Evolutionary conservation across 1,284 basidiomycete genomes (phyloP).

Genomic region (Ceratobasidium sp.): DNA sequence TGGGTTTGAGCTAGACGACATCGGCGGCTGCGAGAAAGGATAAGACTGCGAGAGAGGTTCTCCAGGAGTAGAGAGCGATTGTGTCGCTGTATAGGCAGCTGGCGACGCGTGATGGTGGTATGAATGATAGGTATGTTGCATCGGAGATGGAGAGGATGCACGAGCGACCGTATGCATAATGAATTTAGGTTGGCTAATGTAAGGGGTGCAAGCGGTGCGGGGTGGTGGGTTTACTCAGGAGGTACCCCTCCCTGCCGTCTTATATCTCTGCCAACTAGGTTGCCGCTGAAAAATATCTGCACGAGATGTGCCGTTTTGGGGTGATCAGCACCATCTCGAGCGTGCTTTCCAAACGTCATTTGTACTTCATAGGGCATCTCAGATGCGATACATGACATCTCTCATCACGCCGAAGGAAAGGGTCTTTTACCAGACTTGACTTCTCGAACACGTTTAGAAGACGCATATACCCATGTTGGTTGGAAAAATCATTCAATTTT

Average conservation of each 20-base stretch:
- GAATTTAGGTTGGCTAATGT: background rate
- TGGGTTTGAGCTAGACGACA: background rate
- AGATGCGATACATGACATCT: conserved; percentile 3
- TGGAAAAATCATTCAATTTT: background rate
- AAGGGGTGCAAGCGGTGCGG: background rate
- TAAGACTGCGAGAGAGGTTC: conserved; percentile 6
- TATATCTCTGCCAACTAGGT: conserved; percentile 17
- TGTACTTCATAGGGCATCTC: conserved; percentile 29
- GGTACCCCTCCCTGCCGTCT: background rate
- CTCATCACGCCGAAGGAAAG: background rate
- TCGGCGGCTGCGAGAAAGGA: background rate
- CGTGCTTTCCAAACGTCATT: conserved; percentile 33
- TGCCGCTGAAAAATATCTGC: conserved; percentile 9
- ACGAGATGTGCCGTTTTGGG: background rate
- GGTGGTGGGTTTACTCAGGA: conserved; percentile 4
- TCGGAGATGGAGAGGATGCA: conserved; percentile 9
- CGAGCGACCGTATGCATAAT: conserved; percentile 29
- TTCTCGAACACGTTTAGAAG: conserved; percentile 32
- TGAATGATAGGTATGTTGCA: conserved; percentile 7
- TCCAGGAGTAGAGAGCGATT: background rate
- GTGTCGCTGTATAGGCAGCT: background rate
- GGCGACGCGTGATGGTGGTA: conserved; percentile 25
- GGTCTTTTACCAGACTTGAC: background rate
- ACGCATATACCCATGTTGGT: conserved; percentile 7
- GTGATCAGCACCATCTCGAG: conserved; percentile 1